Evolutionary conservation across 75 land plant genomes (phyloP).

Genomic region (Picea glauca): DNA sequence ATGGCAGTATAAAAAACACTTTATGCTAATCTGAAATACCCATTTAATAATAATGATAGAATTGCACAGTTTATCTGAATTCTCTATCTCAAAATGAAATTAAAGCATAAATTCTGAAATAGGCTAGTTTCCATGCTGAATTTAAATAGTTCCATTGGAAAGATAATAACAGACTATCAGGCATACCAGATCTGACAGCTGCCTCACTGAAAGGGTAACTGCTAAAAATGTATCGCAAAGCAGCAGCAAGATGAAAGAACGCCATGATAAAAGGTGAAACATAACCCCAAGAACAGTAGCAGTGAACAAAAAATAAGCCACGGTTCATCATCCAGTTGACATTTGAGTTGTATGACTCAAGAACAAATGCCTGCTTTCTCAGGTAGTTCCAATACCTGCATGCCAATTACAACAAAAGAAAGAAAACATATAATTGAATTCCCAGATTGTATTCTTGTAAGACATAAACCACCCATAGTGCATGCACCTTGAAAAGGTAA

Average conservation of each 20-base stretch:
- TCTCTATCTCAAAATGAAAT: background rate
- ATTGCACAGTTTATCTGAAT: background rate
- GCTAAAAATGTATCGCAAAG: conserved; percentile 27
- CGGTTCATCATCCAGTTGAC: conserved; percentile 97
- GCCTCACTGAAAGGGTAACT: conserved; percentile 23
- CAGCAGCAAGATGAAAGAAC: conserved; percentile 61
- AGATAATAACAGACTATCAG: background rate
- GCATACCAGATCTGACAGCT: conserved; percentile 23
- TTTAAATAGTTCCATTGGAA: background rate
- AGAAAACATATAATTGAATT: background rate
- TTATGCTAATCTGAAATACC: background rate
- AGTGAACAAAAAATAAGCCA: conserved; percentile 79
- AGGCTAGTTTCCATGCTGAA: background rate
- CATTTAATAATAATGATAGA: background rate
- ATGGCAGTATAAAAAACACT: background rate
- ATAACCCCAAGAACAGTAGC: conserved; percentile 96
- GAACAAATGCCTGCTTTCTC: conserved; percentile 97
- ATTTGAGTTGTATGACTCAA: conserved; percentile 78
- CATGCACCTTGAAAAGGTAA: conserved; percentile 58
- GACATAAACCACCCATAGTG: background rate
- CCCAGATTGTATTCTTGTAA: background rate
- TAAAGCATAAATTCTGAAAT: background rate
- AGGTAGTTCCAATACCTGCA: conserved; percentile 98
- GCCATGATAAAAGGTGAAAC: conserved; percentile 76
- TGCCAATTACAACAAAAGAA: background rate